Evolutionary conservation across 352 stramenopile species (phyloP), one percentile per base, ranked within the genome.

Genomic region (Pythium scleroteichum): DNA sequence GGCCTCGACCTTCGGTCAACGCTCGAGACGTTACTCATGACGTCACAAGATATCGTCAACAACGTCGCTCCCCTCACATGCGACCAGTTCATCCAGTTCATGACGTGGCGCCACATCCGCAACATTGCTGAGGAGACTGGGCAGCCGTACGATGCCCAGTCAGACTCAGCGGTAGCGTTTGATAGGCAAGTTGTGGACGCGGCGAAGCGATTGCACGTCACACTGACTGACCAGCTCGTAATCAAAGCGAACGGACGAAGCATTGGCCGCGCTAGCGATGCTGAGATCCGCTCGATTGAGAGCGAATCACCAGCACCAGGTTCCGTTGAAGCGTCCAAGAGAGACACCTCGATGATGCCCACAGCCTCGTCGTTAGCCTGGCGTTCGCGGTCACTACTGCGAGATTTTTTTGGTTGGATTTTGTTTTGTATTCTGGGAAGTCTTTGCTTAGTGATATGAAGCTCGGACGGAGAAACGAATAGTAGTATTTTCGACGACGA

Each of bases 11-110:
- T 88, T 45, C 73, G 71, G n/a, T 76, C 81, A 7, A 68, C 72
- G 33, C 76, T 81, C 41, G 81, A 91, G 64, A 85, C 78, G 51
- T 45, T 91, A 23, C 70, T 91, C 32, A 82, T 83, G 62, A 85
- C 82, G 39, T 83, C 75, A 1, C 55, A 77, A 32, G 77, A 81
- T 22, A 56, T 89, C 47, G 62, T 55, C 0, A 41, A 72, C 1
- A 64, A 60, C 0, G 56, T 57, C 9, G n/a, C 49, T 0, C 65
- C 76, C 2, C 73, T 82, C 3, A 74, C 74, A 6, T 50, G 66
- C 0, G 58, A 56, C 5, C 53, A 87, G 50, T 85, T 87, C 35
- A 35, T 75, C 33, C 62, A 78, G 24, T 64, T 87, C 26, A 78
- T 90, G 69, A 54, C 64, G 1, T 90, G 81, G 81, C 75, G 81